A percentile compares a stretch with the other conserved stretches of the same genome.
Conservation (phyloP, 805 yeast species). For the Metschnikowia lochheadii region DNA sequence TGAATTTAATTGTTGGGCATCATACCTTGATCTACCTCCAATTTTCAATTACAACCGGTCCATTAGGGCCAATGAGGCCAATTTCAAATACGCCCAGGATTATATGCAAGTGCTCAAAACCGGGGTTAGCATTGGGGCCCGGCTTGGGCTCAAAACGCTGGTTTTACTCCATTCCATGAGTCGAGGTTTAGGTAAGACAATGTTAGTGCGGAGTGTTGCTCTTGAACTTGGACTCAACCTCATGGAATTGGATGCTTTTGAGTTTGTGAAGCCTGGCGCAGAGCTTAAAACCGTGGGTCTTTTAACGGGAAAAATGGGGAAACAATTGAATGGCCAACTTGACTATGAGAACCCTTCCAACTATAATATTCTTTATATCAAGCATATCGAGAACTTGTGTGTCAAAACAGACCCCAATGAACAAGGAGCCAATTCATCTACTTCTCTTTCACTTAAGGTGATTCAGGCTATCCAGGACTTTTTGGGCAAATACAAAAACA, state of each 20-base stretch:
- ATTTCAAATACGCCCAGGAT: constrained; percentile 48
- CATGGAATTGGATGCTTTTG: constrained; percentile 66
- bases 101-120: constrained; percentile 55
- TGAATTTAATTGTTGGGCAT: constrained; percentile 39
- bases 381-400: constrained; percentile 75
- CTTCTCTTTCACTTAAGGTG: constrained; percentile 51
- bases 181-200: constrained; percentile 76
- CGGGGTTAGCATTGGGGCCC: constrained; percentile 31
- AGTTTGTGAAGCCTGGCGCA: constrained; percentile 61
- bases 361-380: constrained; percentile 50
- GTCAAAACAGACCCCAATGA: constrained; percentile 60
- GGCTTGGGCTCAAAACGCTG: constrained; percentile 50
- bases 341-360: constrained; percentile 32
- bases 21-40: constrained; percentile 44
- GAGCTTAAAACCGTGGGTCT: constrained; percentile 77
- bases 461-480: constrained; percentile 55
- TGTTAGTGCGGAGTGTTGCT: constrained; percentile 53
- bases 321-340: constrained; percentile 28
- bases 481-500: constrained; percentile 37
- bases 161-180: constrained; percentile 64
- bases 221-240: constrained; percentile 61
- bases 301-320: constrained; percentile 71
- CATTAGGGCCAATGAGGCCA: constrained; percentile 14
- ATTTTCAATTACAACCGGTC: constrained; percentile 32
- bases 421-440: constrained; percentile 35